Evolutionary conservation across 371 early-diverging fungal genomes (phyloP).

Genomic region (Saksenaea vasiformis): DNA sequence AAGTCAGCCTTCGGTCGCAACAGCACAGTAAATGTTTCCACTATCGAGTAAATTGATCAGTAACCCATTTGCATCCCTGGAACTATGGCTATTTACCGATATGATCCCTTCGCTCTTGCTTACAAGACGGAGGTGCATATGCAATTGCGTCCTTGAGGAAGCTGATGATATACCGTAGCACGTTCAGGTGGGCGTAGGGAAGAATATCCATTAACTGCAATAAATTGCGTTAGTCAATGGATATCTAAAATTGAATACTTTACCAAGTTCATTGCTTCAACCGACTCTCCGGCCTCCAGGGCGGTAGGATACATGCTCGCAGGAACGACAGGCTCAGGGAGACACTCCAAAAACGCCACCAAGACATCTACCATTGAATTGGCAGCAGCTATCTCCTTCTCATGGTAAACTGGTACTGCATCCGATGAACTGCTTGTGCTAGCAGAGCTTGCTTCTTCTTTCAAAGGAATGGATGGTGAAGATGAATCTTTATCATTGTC

Average conservation of each 20-base stretch:
- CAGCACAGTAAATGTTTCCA: conserved; percentile 46
- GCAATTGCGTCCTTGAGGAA: conserved; percentile 71
- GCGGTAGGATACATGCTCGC: conserved; percentile 61
- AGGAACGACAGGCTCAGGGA: conserved; percentile 81
- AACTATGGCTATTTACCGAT: conserved; percentile 41
- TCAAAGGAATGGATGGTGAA: background rate
- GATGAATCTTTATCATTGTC: background rate
- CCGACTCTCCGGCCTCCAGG: conserved; percentile 56
- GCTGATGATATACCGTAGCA: conserved; percentile 74
- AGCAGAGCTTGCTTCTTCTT: conserved; percentile 6
- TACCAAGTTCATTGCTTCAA: conserved; percentile 50
- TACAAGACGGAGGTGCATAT: conserved; percentile 33
- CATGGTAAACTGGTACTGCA: background rate
- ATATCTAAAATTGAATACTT: conserved; percentile 19
- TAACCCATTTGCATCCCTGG: background rate
- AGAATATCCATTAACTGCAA: conserved; percentile 54
- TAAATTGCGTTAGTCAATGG: conserved; percentile 14
- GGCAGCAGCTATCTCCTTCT: conserved; percentile 58
- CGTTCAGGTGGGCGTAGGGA: conserved; percentile 69
- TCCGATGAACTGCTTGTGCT: conserved; percentile 9
- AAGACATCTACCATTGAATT: conserved; percentile 81
- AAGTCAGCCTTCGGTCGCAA: conserved; percentile 41
- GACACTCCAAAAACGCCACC: conserved; percentile 69
- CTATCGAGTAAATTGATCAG: conserved; percentile 19
- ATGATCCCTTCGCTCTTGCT: conserved; percentile 32